A percentile compares a stretch with the other conserved stretches of the same genome.
Conservation (phyloP, 495 filamentous ascomycete species). For the Clohesyomyces aquaticus region DNA sequence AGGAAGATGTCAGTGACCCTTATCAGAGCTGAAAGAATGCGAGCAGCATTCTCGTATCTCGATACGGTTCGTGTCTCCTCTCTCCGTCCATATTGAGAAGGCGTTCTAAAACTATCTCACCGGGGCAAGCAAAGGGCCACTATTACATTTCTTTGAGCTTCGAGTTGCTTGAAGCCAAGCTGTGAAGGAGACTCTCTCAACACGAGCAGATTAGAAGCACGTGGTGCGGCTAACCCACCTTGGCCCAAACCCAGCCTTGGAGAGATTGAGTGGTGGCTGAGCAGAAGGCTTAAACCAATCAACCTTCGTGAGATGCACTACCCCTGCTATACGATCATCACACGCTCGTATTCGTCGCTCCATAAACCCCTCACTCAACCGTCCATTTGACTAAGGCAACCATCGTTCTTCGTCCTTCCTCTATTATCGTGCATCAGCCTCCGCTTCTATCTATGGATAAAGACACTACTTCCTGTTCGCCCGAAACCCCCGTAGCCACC, state of each 20-base stretch:
- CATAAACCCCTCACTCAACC: not conserved
- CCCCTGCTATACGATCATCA: conserved; percentile 1
- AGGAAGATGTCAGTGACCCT: too few relatives aligned
- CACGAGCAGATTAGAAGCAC: too few relatives aligned
- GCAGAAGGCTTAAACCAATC: not conserved
- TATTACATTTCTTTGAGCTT: too few relatives aligned
- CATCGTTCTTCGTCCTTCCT: not conserved
- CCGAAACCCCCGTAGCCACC: not conserved
- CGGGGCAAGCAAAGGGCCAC: too few relatives aligned
- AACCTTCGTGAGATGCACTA: not conserved
- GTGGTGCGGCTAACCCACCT: too few relatives aligned
- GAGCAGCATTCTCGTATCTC: not conserved
- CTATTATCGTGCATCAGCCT: not conserved
- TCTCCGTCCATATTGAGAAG: too few relatives aligned
- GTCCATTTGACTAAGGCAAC: not conserved
- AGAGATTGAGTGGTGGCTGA: not conserved
- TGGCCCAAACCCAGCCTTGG: not conserved
- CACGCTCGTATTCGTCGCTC: not conserved
- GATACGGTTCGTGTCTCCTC: not conserved
- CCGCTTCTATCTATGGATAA: not conserved
- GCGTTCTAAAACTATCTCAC: too few relatives aligned
- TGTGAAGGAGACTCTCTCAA: too few relatives aligned
- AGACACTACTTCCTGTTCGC: not conserved
- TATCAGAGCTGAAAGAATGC: not conserved
- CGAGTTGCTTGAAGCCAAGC: too few relatives aligned